Base-by-base conservation (phyloP, 1,284 basidiomycete genomes). In the Pseudozyma sp. region DNA sequence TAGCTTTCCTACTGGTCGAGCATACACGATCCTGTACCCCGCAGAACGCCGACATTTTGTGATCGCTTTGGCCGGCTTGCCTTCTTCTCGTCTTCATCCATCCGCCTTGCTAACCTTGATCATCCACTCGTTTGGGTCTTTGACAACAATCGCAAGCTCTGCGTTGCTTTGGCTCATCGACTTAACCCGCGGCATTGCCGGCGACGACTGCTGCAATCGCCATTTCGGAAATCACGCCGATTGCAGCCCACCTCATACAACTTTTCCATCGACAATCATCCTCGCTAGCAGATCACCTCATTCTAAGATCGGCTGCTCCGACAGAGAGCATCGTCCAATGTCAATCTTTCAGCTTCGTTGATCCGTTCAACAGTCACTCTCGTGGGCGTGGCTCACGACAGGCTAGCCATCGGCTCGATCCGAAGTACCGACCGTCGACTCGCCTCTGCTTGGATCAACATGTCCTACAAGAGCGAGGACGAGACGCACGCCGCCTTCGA, bases 401-500 rank as follows among this genome's bases (percentile, higher is more conserved):
- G 16, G 8, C 39, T n/a, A 42, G 39, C 16, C 39, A 42, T 42
- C 11, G 45, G 45, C 35, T 29, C 9, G 16, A 16, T n/a, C 39
- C 39, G 39, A 42, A 13, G 16, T 39, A 31, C 43, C 24, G 11
- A 16, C n/a, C 5, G 16, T n/a, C n/a, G 37, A 44, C 51, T 19
- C 43, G 30, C 35, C 33, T 35, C 34, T 16, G 30, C 39, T 16
- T 5, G 17, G 6, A 33, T 16, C 17, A 17, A 14, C 29, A 73
- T 73, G 70, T 58, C 71, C 8, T 75, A 66, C 63, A 64, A 69
- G 45, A 60, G 48, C 54, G 67, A 75, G 34, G 71, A 75, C 52
- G 71, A 75, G 44, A 57, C 71, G 24, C 63, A 67, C 34, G 71
- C 45, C 37, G 71, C 71, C 29, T 55, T 69, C n/a, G 62, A 75